A percentile compares a stretch with the other conserved stretches of the same genome.
Conservation (phyloP, 1,139 yeast genomes). For the Candida anutae region DNA sequence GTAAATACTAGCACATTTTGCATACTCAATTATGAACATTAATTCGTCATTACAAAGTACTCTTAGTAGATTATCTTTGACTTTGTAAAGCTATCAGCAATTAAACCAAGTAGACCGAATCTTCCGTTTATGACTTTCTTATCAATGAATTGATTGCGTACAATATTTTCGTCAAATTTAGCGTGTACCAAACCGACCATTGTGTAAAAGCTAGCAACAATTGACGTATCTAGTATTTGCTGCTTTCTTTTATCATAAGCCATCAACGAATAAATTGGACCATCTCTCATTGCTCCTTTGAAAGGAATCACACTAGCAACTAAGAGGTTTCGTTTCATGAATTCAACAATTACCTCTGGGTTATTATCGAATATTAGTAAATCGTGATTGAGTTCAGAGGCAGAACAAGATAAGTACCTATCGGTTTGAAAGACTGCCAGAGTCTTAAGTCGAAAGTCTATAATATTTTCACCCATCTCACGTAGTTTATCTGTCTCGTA, state of each 20-base stretch:
- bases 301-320: constrained; percentile 23
- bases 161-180: constrained; percentile 19
- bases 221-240: constrained; percentile 17
- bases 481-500: constrained; percentile 13
- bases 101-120: constrained; percentile 10
- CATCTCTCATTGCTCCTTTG: constrained; percentile 18
- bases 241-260: constrained; percentile 6
- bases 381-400: constrained; percentile 17
- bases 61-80: no score
- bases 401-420: constrained; percentile 20
- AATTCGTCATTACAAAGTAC: no score
- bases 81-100: constrained; percentile 2
- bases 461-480: constrained; percentile 13
- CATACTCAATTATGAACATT: no score
- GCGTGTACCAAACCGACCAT: constrained; percentile 29
- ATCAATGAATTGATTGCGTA: constrained; percentile 19
- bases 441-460: constrained; percentile 13
- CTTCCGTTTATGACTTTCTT: constrained; percentile 23
- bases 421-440: constrained; percentile 20
- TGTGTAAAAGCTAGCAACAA: constrained; percentile 32
- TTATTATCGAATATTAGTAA: constrained; percentile 14
- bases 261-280: constrained; percentile 8
- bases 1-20: constrained; percentile 17
- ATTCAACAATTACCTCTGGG: constrained; percentile 17
- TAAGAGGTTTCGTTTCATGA: constrained; percentile 26